Evolutionary conservation across 2,329 filamentous ascomycete genomes (phyloP).

Genomic region (Trichoderma koningii): DNA sequence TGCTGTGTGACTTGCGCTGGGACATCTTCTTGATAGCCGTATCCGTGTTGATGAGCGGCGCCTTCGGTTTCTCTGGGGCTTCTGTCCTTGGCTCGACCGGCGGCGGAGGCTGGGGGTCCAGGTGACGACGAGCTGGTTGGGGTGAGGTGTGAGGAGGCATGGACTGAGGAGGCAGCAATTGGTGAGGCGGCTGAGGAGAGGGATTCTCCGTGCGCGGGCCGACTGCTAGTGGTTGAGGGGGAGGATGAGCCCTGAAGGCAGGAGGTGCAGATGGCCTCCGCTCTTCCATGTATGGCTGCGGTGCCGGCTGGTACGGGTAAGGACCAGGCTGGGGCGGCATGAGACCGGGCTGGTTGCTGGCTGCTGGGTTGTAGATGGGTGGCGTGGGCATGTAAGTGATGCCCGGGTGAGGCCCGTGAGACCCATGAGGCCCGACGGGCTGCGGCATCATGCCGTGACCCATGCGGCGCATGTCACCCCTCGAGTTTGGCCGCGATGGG

Average conservation of each 20-base stretch:
- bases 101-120: constrained; percentile 54
- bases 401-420: constrained; percentile 59
- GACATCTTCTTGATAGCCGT: constrained; percentile 63
- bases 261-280: constrained; percentile 74
- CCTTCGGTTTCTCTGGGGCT: constrained; percentile 50
- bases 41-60: constrained; percentile 54
- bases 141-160: constrained; percentile 54
- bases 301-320: constrained; percentile 41
- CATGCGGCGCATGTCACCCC: constrained; percentile 75
- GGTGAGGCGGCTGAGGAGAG: constrained; percentile 59
- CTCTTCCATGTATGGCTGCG: constrained; percentile 72
- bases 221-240: constrained; percentile 50
- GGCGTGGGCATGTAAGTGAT: constrained; percentile 86
- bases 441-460: constrained; percentile 73
- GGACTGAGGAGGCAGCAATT: constrained; percentile 51
- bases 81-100: constrained; percentile 54
- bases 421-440: constrained; percentile 62
- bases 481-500: constrained; percentile 68
- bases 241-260: constrained; percentile 61
- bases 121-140: constrained; percentile 46
- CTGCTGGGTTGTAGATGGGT: constrained; percentile 72
- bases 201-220: constrained; percentile 58
- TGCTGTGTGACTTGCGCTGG: constrained; percentile 82
- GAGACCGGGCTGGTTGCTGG: constrained; percentile 43
- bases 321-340: constrained; percentile 45